phyloP scores from a whole-genome alignment of 2,329 filamentous ascomycete species.

The Drechslerella coelobrocha region DNA sequence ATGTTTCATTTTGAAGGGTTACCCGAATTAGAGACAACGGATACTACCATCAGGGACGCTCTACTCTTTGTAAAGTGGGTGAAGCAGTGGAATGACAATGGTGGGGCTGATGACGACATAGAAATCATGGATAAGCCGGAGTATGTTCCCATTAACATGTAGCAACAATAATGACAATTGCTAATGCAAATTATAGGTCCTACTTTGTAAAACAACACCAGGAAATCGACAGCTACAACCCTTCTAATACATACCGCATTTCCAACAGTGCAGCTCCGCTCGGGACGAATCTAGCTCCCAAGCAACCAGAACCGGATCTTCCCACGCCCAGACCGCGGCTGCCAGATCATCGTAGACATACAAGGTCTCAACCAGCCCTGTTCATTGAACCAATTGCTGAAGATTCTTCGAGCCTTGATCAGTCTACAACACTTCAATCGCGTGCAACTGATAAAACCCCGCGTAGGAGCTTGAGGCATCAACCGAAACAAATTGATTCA shows the following conservation, averaged over 20 bases:
- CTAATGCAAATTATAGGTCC: background rate
- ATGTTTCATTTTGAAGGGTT: background rate
- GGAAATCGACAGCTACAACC: background rate
- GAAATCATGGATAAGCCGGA: background rate
- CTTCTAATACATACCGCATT: no score
- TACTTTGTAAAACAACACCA: constrained; percentile 10
- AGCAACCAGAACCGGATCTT: background rate
- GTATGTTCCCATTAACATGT: background rate
- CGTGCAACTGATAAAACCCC: background rate
- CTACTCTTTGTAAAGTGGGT: constrained; percentile 3
- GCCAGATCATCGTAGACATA: background rate
- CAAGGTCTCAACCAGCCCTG: background rate
- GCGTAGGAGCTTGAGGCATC: constrained; percentile 9
- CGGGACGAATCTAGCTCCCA: background rate
- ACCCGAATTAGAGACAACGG: no score
- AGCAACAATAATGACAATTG: background rate
- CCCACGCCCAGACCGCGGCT: background rate
- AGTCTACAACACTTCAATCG: background rate
- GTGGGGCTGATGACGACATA: no score
- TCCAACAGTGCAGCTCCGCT: no score
- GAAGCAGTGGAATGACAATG: no score
- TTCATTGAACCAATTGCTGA: no score
- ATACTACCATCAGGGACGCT: no score
- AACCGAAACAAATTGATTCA: constrained; percentile 1
- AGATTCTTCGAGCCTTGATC: constrained; percentile 35